phyloP scores from a whole-genome alignment of 305 asterid species.

The Plantago coronopus region DNA sequence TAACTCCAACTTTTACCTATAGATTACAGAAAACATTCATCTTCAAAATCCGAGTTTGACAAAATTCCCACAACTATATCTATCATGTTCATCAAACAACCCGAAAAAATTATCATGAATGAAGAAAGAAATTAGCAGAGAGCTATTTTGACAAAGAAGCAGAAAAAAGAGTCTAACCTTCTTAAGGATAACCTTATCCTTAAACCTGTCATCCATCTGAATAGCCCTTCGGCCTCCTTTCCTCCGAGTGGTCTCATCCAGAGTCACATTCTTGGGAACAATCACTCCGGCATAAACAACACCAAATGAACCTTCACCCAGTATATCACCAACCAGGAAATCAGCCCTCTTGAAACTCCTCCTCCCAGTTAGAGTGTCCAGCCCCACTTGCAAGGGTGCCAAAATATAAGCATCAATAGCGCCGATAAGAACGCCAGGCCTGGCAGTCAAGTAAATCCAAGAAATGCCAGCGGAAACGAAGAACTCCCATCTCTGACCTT shows the following conservation, averaged over 20 bases:
- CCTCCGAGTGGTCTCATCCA: slow-evolving; percentile 40
- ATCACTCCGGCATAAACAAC: slow-evolving; percentile 77
- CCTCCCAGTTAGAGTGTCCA: slow-evolving; percentile 68
- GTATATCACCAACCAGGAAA: slow-evolving; percentile 67
- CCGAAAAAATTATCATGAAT: too few species aligned
- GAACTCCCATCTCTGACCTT: slow-evolving; percentile 47
- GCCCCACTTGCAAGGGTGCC: slow-evolving; percentile 72
- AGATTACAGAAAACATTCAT: slow-evolving; percentile 12
- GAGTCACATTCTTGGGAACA: slow-evolving; percentile 59
- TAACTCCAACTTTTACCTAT: slow-evolving; percentile 81
- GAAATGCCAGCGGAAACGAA: slow-evolving; percentile 49
- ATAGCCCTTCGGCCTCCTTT: slow-evolving; percentile 37
- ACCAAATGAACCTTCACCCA: slow-evolving; percentile 96
- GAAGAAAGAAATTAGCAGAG: background rate
- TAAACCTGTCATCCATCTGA: slow-evolving; percentile 41
- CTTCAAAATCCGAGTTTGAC: background rate
- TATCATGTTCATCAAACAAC: background rate
- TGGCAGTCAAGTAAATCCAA: slow-evolving; percentile 83
- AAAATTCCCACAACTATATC: background rate
- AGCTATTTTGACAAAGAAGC: too few species aligned
- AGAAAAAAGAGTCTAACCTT: slow-evolving; percentile 35
- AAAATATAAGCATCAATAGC: slow-evolving; percentile 79
- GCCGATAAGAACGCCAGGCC: slow-evolving; percentile 86
- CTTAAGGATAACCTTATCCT: slow-evolving; percentile 83
- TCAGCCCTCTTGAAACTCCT: slow-evolving; percentile 62